Evolutionary conservation across 2,329 filamentous ascomycete species (phyloP).

Genomic region (Trichoderma asperellum): DNA sequence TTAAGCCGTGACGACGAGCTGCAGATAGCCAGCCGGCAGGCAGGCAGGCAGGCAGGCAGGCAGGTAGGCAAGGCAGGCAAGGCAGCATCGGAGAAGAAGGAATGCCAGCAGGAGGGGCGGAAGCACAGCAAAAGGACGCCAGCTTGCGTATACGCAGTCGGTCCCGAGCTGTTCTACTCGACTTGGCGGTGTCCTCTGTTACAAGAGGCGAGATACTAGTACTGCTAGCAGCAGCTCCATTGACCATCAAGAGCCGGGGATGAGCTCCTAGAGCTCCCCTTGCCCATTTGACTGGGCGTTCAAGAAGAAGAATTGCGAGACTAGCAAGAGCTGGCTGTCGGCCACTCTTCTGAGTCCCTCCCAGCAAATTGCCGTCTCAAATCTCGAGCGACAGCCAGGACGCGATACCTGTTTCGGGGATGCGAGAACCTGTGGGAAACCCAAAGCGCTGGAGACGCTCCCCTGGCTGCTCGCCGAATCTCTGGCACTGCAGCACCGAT

Average conservation of each 20-base stretch:
- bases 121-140: conserved; percentile 2
- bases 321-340: conserved; percentile 8
- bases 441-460: conserved; percentile 7
- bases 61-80: neutral
- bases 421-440: conserved; percentile 15
- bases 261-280: neutral
- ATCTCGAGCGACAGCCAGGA: conserved; percentile 25
- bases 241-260: neutral
- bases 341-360: neutral
- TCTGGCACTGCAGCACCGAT: conserved; percentile 27
- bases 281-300: neutral
- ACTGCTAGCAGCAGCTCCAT: neutral
- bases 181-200: conserved; percentile 21
- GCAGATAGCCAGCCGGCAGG: neutral
- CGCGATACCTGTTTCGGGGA: conserved; percentile 25
- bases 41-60: neutral
- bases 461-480: conserved; percentile 28
- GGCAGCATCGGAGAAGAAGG: conserved; percentile 11
- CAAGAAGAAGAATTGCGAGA: neutral
- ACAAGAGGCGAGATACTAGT: conserved; percentile 17
- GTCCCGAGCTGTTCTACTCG: conserved; percentile 10
- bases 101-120: conserved; percentile 9
- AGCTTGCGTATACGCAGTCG: neutral
- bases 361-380: conserved; percentile 2
- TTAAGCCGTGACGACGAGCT: conserved; percentile 3